Base-by-base conservation (phyloP, 371 early-diverging fungal species). In the Syncephalastrum contaminatum region DNA sequence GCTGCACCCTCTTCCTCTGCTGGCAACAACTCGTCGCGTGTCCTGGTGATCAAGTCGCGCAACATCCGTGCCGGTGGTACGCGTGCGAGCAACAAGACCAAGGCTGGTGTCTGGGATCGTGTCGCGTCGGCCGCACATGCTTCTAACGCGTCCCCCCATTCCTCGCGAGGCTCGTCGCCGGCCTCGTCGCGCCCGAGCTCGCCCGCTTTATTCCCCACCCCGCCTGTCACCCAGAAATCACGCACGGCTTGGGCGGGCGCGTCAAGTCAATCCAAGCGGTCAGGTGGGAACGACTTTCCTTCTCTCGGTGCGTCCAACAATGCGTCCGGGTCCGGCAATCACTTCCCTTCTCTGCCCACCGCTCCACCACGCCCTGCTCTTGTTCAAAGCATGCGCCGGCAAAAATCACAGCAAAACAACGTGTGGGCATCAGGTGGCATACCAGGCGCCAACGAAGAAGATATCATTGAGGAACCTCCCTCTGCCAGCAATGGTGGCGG, bases 31-130 rank as follows among this genome's bases (percentile, higher is more conserved):
- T 60, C 75, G 7, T 60, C 76, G 3, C 72, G 77, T 15, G 73
- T 78, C 10, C 54, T 77, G 3, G 81, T 80, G 3, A 80, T 78
- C 48, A 81, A 79, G 47, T 66, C 75, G 10, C 73, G 77, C 15
- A 81, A 70, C 21, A 80, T 80, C 8, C 63, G 74, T 5, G 77
- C 64, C 40, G 69, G 73, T 43, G 62, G 66, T 4, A 61, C 64
- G 51, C 36, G 69, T 54, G 36, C 58, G 24, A 74, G 71, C 15
- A 55, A 58, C 30, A 69, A 73, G 21, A 70, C 67, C 42, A 66
- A 69, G 24, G 67, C 73, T 0, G 68, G 66, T 30, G 74, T 76
- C 2, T 80, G 80, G 80, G 76, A 74, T 54, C 59, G 70, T 3
- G 74, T 75, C 10, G 74, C 72, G 8, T 68, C 68, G 39, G 81